Evolutionary conservation across 2,329 filamentous ascomycete genomes (phyloP).

Genomic region (Thermoascus crustaceus): DNA sequence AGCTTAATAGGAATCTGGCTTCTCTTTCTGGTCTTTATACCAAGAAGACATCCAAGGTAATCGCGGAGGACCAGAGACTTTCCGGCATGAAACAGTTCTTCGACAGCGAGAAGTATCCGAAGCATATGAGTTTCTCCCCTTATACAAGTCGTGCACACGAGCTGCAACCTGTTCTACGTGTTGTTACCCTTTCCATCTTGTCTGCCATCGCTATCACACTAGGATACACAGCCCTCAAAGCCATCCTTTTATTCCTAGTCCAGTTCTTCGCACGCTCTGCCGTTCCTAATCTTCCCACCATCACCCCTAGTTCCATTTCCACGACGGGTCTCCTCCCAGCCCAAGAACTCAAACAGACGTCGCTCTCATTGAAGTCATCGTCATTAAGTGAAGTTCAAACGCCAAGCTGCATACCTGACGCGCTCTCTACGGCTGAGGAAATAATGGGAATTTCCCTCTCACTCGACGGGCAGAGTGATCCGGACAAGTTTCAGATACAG

Average conservation of each 20-base stretch:
- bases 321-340: slow-evolving; percentile 16
- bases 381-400: slow-evolving; percentile 13
- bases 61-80: slow-evolving; percentile 8
- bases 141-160: slow-evolving; percentile 15
- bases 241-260: slow-evolving; percentile 16
- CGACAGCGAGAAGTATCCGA: slow-evolving; percentile 19
- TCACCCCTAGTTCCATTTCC: slow-evolving; percentile 10
- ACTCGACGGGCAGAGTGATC: slow-evolving; percentile 16
- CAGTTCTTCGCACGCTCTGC: slow-evolving; percentile 19
- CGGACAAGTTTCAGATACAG: slow-evolving; percentile 43
- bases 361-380: slow-evolving; percentile 17
- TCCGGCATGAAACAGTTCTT: slow-evolving; percentile 9
- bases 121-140: slow-evolving; percentile 16
- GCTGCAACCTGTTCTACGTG: slow-evolving; percentile 19
- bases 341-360: slow-evolving; percentile 14
- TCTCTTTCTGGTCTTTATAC: slow-evolving; percentile 29
- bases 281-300: slow-evolving; percentile 13
- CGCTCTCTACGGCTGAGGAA: slow-evolving; percentile 17
- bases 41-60: slow-evolving; percentile 16
- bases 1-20: slow-evolving; percentile 41
- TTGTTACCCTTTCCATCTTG: slow-evolving; percentile 20
- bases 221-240: slow-evolving; percentile 23
- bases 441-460: slow-evolving; percentile 18
- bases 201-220: slow-evolving; percentile 21
- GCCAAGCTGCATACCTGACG: slow-evolving; percentile 9